Evolutionary conservation across 106 monocot species (phyloP), one percentile per base, ranked within the genome.

Genomic region (Posidonia australis): DNA sequence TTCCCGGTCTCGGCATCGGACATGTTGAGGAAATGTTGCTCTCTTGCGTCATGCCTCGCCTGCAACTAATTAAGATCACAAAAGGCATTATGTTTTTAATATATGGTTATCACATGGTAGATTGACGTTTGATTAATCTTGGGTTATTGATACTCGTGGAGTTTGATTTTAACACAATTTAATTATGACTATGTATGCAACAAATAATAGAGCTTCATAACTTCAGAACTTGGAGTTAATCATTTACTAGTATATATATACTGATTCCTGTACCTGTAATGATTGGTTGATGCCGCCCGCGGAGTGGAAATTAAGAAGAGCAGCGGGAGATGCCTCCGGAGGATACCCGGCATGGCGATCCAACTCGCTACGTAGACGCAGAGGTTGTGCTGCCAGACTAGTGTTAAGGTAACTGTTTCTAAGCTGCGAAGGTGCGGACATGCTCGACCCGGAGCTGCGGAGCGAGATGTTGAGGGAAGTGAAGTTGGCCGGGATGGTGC

Each of bases 401-500:
- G 74, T 30, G 66, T 51, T 74, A 22, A 66, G 48, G 66, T 45
- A 74, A 31, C 45, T 60, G 27, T 57, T 20, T 21, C 74, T 45
- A 23, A 66, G 74, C 44, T 73, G 72, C 23, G 72, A 64, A 1
- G 74, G 74, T 13, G 66, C 74, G 1, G 74, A 74, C 66, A 74
- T 66, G 59, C 46, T 66, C 48, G 74, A 74, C 9, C 66, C 74
- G 58, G 93, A 83, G 66, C 79, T 70, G 31, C 86, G 79, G 64
- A 90, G 74, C 43, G 90, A 90, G 66, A 90, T 90, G 68, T 90
- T 90, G 60, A 90, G 76, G 25, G 90, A 90, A 26, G 85, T 83
- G 80, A 85, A 90, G 80, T 90, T 90, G 62, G 90, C 85, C 13
- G 90, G 90, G 22, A 90, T 90, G 64, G 90, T 90, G 66, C 90